Evolutionary conservation across 371 early-diverging fungal genomes (phyloP), one percentile per base, ranked within the genome.

Genomic region (Mycotypha africana): DNA sequence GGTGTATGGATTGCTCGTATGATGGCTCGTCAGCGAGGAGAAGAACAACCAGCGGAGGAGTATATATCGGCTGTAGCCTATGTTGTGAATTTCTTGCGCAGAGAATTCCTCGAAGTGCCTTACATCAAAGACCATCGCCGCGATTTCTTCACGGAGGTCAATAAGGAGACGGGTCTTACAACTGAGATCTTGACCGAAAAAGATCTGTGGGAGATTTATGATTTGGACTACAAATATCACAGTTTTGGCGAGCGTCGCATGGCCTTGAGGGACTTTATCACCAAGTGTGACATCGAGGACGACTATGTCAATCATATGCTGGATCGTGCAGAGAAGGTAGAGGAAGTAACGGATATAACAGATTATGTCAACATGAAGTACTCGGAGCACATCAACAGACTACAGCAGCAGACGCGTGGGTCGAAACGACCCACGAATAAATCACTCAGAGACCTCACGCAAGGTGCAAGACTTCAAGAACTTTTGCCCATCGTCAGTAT

Each of bases 151-250:
- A 78, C 77, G 7, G 63, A 63, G 14, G 62, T 75, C 12, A 72
- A 80, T 28, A 58, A 55, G 4, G 45, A 17, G 2, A 67, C 71
- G 0, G 67, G 67, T 3, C 49, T 49, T 6, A 61, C 72, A 17
- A 66, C 61, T 10, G 79, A 79, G 12, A 76, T 85, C 35, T 73
- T 89, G 53, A 67, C 74, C 0, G 56, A 73, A 4, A 79, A 79
- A 12, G 92, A 93, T 55, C 58, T 96, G 25, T 96, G 97, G 97
- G 71, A 75, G 39, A 87, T 95, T 37, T 88, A 84, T 50, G 97
- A 96, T 59, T 64, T 84, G 39, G 92, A 93, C 49, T 67, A 75
- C 51, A 83, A 87, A 56, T 93, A 80, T 60, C 83, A 85, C 16
- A 73, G 81, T 3, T 78, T 92, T 47, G 57, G 77, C 24, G 76